Evolutionary conservation across 176 grass and related monocot species (phyloP), one percentile per base, ranked within the genome.

Genomic region (Juncus inflexus): DNA sequence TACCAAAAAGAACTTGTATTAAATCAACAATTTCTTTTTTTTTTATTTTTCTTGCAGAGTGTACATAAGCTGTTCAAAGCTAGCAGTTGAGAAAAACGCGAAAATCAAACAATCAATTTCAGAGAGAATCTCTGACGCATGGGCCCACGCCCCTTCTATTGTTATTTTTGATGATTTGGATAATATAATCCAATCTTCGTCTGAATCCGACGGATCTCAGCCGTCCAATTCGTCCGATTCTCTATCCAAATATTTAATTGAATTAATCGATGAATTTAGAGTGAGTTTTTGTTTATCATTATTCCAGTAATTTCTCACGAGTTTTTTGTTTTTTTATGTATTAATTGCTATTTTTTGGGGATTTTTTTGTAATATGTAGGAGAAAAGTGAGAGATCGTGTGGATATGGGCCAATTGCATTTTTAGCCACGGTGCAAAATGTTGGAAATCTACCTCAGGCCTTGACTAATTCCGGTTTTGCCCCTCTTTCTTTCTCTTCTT

Each of bases 141-240:
- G 91, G n/a, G 62, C 75, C 72, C 85, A 74, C 71, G 78, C 84
- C 67, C 92, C 92, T 78, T 91, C 92, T 3, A 40, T 91, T 66
- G 72, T 97, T 62, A 77, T 91, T 88, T 97, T 97, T 86, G 92
- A 97, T 42, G 82, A 91, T 84, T 76, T 97, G 63, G 84, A 91
- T 74, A 81, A 78, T 47, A 19, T 91, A 52, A 74, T 97, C 65
- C 88, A 84, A 61, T 76, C 74, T 66, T 87, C 87, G 59, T 91
- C 92, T 59, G 81, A 86, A 79, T 79, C 83, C 51, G 84, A 85
- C 65, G 77, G 74, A 42, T 86, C 87, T 50, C 87, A 91, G 9
- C 70, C 60, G 12, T 86, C 87, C 54, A 84, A 69, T 81, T 88
- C 83, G 45, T 62, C 84, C 66, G 74, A 77, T 74, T 81, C 92